These are phyloP conservation scores for Casuarina glauca DNA, from an alignment of 306 rosid species.

Conservation along the genomic window DNA sequence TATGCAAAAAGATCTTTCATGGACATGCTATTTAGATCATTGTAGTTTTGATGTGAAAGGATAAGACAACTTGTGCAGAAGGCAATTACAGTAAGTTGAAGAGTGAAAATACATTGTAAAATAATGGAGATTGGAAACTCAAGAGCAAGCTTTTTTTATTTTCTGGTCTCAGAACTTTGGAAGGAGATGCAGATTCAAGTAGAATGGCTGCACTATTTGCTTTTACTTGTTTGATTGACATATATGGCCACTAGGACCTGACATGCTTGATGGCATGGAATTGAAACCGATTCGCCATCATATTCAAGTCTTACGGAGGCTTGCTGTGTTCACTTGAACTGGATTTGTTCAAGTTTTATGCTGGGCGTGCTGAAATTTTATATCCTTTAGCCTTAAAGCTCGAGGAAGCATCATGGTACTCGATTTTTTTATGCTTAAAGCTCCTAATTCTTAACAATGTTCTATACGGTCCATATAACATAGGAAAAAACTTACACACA, in stretches of 20 bases:
- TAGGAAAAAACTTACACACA: background rate
- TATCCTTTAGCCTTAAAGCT: background rate
- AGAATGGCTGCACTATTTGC: background rate
- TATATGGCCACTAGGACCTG: background rate
- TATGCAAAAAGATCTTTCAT: background rate
- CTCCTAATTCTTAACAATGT: background rate
- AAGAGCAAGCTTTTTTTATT: background rate
- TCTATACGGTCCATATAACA: background rate
- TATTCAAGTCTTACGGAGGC: no score
- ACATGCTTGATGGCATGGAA: background rate
- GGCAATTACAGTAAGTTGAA: background rate
- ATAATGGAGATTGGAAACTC: background rate
- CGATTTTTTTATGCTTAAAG: background rate
- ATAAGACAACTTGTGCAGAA: background rate
- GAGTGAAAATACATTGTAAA: background rate
- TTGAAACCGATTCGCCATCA: background rate
- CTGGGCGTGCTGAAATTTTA: background rate
- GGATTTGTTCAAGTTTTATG: no score
- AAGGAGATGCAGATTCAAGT: background rate
- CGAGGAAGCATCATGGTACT: background rate
- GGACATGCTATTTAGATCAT: background rate
- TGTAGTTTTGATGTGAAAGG: background rate
- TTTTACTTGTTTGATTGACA: background rate
- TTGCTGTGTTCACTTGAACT: no score
- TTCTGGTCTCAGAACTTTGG: background rate